Conservation (phyloP, 169 alveolate genomes). For the Perkinsus olseni region DNA sequence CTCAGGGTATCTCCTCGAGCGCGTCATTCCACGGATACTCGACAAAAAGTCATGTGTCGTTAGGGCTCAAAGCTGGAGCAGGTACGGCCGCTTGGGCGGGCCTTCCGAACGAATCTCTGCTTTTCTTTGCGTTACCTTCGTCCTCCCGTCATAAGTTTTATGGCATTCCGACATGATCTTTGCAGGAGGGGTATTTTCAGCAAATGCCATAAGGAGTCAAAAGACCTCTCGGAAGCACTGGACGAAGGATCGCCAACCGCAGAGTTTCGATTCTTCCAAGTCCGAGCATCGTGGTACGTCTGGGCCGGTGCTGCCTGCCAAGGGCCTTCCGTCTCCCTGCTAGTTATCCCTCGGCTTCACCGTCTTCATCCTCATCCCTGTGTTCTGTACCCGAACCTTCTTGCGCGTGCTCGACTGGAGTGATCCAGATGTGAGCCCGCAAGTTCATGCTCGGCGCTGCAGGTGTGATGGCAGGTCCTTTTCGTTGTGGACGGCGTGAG, state of each 20-base stretch:
- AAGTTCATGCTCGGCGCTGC: background rate
- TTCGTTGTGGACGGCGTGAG: background rate
- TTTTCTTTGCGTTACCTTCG: too few species aligned
- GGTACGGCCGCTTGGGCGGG: too few species aligned
- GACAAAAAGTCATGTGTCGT: background rate
- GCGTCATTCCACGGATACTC: background rate
- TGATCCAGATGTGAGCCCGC: background rate
- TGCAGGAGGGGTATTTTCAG: background rate
- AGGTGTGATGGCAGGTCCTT: background rate
- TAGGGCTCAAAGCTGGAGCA: background rate
- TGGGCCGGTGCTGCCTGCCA: background rate
- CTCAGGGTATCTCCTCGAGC: background rate
- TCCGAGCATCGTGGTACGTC: background rate
- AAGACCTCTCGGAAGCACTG: background rate
- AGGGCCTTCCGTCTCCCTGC: background rate
- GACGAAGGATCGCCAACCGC: background rate
- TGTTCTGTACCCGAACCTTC: background rate
- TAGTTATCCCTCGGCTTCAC: background rate
- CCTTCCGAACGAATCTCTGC: too few species aligned
- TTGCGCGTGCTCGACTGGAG: background rate
- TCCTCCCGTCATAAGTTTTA: too few species aligned
- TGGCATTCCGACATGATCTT: too few species aligned
- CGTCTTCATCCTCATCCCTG: background rate
- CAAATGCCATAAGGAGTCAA: background rate
- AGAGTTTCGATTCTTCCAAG: background rate